Evolutionary conservation across 2,329 filamentous ascomycete genomes (phyloP), one percentile per base, ranked within the genome.

Genomic region (Plenodomus tracheiphilus): DNA sequence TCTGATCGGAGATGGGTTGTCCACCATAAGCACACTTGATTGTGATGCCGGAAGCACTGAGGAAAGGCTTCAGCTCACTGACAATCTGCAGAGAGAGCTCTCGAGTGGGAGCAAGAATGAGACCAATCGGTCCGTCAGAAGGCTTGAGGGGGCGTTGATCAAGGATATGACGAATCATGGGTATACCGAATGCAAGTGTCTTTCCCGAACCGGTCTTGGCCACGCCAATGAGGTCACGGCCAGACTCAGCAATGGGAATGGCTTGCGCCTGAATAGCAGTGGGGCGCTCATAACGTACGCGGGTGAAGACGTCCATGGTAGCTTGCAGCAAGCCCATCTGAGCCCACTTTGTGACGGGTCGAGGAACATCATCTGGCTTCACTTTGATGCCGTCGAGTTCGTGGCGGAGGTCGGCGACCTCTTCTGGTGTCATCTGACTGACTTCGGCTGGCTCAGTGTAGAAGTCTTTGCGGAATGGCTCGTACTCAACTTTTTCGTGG

Each of bases 121-220:
- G 74, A 10, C 87, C 86, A 43, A 99, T 84, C 0, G 94, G 91
- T 0, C 94, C 94, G 68, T 99, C 94, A 54, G 87, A 85, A 37
- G 88, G 85, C 62, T 88, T 89, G 16, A 97, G 77, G 0, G 88
- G 85, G 41, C 85, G 81, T 69, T 99, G 94, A 66, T 97, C 94
- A 73, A 93, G 94, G 75, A 97, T 96, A 70, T 99, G 94, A 47
- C 94, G 85, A 71, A 99, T 97, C 91, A 97, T 97, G 32, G 94
- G 94, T 38, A 99, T 82, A 22, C 96, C 76, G 69, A 97, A 99
- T 5, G 94, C 94, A 63, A 97, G 85, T 0, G 94, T 99, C 77
- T 99, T 99, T 70, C 94, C 94, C 20, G 94, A 97, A 4, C 94
- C 94, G 20, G 94, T 99, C 77, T 97, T 97, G 16, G 94, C 94